Base-by-base conservation (phyloP, 371 early-diverging fungal species). In the Blakeslea trispora region DNA sequence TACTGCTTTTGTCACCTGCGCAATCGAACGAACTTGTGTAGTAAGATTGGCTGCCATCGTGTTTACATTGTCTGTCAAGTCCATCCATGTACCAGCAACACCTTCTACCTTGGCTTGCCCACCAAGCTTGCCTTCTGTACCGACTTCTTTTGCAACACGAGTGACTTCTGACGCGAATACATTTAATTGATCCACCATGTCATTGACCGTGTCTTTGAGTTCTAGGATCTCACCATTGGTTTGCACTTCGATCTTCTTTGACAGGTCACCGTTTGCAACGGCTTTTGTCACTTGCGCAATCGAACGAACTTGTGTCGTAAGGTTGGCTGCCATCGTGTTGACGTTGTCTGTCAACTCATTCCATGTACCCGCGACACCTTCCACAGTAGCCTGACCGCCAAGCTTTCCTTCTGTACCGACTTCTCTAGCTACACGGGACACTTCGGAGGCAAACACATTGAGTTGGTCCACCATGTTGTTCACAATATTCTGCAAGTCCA, bases 131-230 rank as follows among this genome's bases (percentile, higher is more conserved):
- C 88, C 86, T 9, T 87, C 86, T 0, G 86, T 83, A 1, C 86
- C 86, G 61, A 84, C 47, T 62, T 72, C 82, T 41, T 64, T 66
- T 0, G 87, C 74, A 0, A 86, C 87, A 35, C 87, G 69, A 0
- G 82, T 76, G 14, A 84, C 84, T 64, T 84, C 84, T 1, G 79
- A 57, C 3, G 82, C 76, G 60, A 84, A 84, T 0, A 76, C 64
- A 39, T 63, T 56, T 0, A 84, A 63, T 41, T 84, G 86, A 53
- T 83, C 82, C 51, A 88, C 68, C 87, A 90, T 90, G 53, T 85
- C 75, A 62, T 89, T 88, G 51, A 89, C 88, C 50, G 82, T 86
- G 45, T 84, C 81, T 60, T 89, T 88, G 23, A 89, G 78, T 22
- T 69, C 68, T 24, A 81, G 76, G 74, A 88, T 88, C 68, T 89